Conservation (phyloP, 2,329 filamentous ascomycete genomes). For the Lachnellula arida region DNA sequence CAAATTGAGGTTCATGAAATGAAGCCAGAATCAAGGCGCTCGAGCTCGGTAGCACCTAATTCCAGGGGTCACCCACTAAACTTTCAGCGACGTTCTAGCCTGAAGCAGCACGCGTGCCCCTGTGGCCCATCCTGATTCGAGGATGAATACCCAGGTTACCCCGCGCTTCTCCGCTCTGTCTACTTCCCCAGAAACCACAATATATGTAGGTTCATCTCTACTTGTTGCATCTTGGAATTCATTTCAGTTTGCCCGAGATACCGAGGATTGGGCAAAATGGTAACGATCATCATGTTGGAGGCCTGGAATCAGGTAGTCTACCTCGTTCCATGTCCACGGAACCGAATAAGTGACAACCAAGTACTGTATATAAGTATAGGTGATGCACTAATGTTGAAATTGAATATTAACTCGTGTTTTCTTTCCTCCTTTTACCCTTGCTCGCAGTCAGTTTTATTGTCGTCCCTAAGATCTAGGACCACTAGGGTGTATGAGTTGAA, state of each 20-base stretch:
- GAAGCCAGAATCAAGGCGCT: not conserved
- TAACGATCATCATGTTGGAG: not conserved
- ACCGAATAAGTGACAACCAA: constrained; percentile 1
- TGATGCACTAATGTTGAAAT: not conserved
- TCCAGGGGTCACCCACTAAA: not conserved
- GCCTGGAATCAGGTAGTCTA: not conserved
- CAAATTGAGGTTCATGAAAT: too few species aligned
- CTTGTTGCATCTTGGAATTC: not conserved
- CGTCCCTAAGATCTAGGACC: too few species aligned
- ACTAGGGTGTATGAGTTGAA: too few species aligned
- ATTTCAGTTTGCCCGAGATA: not conserved
- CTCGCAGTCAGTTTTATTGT: too few species aligned
- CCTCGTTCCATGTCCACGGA: not conserved
- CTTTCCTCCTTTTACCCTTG: not conserved
- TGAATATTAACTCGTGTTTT: not conserved
- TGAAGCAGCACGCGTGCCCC: not conserved
- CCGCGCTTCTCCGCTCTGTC: not conserved
- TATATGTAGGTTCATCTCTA: not conserved
- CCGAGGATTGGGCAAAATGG: not conserved
- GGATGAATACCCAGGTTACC: constrained; percentile 3
- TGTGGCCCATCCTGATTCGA: not conserved
- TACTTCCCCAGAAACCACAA: not conserved
- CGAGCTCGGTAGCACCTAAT: not conserved
- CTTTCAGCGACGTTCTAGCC: not conserved
- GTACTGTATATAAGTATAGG: not conserved